Conservation (phyloP, 169 alveolate species). For the Plasmodium billcollinsi region DNA sequence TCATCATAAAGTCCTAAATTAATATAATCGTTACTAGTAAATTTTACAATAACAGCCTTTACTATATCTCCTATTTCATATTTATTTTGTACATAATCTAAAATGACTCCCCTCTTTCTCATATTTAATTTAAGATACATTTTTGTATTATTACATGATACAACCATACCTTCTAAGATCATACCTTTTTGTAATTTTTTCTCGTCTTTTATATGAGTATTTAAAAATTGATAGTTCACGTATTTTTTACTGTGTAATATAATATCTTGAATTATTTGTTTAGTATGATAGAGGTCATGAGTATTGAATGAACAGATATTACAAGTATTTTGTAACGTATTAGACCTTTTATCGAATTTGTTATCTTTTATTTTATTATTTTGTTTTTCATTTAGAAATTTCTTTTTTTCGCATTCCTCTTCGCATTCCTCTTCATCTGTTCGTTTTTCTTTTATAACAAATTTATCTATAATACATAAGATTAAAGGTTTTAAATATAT, state of each 20-base stretch:
- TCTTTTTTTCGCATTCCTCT: neutral
- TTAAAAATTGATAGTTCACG: slow-evolving; percentile 47
- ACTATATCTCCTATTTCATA: slow-evolving; percentile 61
- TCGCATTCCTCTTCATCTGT: neutral
- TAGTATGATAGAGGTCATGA: slow-evolving; percentile 3
- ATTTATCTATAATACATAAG: slow-evolving; percentile 14
- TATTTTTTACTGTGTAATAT: slow-evolving; percentile 28
- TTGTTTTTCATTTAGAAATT: neutral
- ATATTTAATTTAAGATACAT: slow-evolving; percentile 49
- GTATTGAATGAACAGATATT: neutral
- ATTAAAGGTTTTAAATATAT: slow-evolving; percentile 50
- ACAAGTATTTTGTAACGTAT: neutral
- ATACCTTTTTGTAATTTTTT: slow-evolving; percentile 52
- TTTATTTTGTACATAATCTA: slow-evolving; percentile 4
- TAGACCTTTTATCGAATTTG: neutral
- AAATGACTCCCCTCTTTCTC: slow-evolving; percentile 55
- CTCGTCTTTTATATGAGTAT: slow-evolving; percentile 54
- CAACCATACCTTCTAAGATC: slow-evolving; percentile 61
- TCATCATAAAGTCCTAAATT: slow-evolving; percentile 29
- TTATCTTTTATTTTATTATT: neutral
- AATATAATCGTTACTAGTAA: slow-evolving; percentile 44
- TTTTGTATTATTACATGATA: slow-evolving; percentile 55
- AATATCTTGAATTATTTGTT: slow-evolving; percentile 11
- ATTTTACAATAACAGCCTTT: slow-evolving; percentile 36
- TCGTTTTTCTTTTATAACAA: neutral